Conservation (phyloP, 2,329 filamentous ascomycete genomes). For the Fusarium stilboides region DNA sequence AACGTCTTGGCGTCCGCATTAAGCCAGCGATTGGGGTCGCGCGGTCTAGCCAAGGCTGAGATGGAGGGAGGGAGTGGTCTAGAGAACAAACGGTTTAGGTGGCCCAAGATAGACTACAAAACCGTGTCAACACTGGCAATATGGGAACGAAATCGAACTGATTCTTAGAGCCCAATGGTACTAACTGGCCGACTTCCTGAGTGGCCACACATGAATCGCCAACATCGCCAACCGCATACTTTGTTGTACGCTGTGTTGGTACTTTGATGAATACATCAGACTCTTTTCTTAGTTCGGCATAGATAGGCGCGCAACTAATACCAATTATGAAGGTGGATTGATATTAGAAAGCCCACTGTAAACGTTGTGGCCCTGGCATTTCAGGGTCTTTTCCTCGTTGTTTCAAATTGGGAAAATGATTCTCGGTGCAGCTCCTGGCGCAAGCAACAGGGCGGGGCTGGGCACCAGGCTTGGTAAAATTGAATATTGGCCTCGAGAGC, state of each 20-base stretch:
- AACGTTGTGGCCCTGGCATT: constrained; percentile 2
- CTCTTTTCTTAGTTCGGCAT: not conserved
- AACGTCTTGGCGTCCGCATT: constrained; percentile 27
- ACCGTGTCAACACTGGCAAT: constrained; percentile 6
- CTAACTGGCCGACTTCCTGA: not conserved
- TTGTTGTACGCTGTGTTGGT: too few relatives aligned
- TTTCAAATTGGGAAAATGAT: constrained; percentile 12
- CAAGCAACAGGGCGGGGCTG: constrained; percentile 32
- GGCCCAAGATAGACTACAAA: constrained; percentile 2
- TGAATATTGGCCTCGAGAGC: constrained; percentile 1
- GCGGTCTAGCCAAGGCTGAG: constrained; percentile 29
- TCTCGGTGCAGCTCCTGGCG: constrained; percentile 22
- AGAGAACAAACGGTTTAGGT: constrained; percentile 21
- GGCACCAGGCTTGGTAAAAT: constrained; percentile 16
- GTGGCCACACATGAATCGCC: not conserved
- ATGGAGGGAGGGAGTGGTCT: constrained; percentile 4
- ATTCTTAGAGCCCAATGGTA: constrained; percentile 3
- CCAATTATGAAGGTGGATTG: not conserved
- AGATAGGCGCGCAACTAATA: not conserved
- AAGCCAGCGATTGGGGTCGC: constrained; percentile 22
- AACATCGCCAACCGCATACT: too few relatives aligned
- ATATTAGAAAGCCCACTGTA: not conserved
- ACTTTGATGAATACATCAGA: too few relatives aligned
- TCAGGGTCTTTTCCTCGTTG: constrained; percentile 10
- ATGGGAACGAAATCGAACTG: constrained; percentile 7